phyloP scores from a whole-genome alignment of 2,329 filamentous ascomycete species.

The Cladosporium halotolerans region DNA sequence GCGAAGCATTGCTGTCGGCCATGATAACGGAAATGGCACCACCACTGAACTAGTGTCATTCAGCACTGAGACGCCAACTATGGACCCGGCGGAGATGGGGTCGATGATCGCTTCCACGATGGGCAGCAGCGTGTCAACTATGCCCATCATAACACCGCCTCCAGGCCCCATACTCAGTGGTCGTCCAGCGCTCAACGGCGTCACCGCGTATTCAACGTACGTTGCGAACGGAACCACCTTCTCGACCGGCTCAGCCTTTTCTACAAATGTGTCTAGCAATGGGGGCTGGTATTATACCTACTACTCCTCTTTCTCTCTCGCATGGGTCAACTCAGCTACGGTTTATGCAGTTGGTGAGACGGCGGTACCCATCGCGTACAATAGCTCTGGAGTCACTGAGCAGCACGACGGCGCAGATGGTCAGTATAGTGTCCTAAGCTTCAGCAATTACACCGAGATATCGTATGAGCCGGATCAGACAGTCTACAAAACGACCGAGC shows the following conservation, averaged over 20 bases:
- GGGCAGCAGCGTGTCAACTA: slow-evolving; percentile 24
- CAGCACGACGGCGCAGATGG: slow-evolving; percentile 15
- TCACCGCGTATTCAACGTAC: slow-evolving; percentile 24
- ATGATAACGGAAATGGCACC: slow-evolving; percentile 19
- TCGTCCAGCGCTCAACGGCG: slow-evolving; percentile 17
- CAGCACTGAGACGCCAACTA: slow-evolving; percentile 14
- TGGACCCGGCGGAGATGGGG: slow-evolving; percentile 21
- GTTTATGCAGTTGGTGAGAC: slow-evolving; percentile 22
- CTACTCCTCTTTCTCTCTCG: slow-evolving; percentile 23
- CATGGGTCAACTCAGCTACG: slow-evolving; percentile 26
- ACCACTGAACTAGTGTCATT: slow-evolving; percentile 22
- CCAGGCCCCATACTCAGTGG: slow-evolving; percentile 17
- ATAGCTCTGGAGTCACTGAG: slow-evolving; percentile 11
- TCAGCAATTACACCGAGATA: slow-evolving; percentile 15
- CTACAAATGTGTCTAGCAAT: slow-evolving; percentile 21
- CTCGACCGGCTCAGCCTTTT: slow-evolving; percentile 25
- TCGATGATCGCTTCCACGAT: slow-evolving; percentile 23
- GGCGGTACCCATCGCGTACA: slow-evolving; percentile 16
- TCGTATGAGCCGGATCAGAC: slow-evolving; percentile 10
- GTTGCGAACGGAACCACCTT: slow-evolving; percentile 26
- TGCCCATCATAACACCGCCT: slow-evolving; percentile 25
- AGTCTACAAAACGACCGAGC: slow-evolving; percentile 18
- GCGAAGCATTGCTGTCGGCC: slow-evolving; percentile 24
- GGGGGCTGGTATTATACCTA: slow-evolving; percentile 27
- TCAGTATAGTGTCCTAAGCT: slow-evolving; percentile 15